Evolutionary conservation across 2,329 filamentous ascomycete species (phyloP), one percentile per base, ranked within the genome.

Genomic region (Pyrenophora graminea): DNA sequence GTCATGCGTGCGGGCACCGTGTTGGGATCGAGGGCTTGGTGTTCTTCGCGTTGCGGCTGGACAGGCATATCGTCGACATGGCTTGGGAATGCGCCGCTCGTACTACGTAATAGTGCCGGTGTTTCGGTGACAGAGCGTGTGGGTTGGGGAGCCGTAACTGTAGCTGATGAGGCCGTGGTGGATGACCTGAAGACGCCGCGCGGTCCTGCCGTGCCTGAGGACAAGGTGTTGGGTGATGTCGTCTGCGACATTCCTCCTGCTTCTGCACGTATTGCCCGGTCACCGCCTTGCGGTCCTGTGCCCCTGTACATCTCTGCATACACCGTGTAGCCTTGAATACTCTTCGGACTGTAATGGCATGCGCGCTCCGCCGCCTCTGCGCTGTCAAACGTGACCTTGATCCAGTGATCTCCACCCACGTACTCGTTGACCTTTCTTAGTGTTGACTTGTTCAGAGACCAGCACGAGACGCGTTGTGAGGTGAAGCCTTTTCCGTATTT

Each of bases 361-460:
- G 78, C 79, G 51, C 76, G 67, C 53, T 80, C 79, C 0, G 78
- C 78, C 2, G 78, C 76, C 55, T 77, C 74, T 15, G 75, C 72
- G 4, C 74, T 77, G 59, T 80, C 76, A 53, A 80, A 81, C 1
- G 79, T 81, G 48, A 81, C 74, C 55, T 81, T 81, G 55, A 97
- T 91, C 93, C 93, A 97, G 77, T 96, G 90, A 62, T 89, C 83
- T 37, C 93, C 93, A 42, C 91, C 89, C 39, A 87, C 88, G 56
- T 90, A 91, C 55, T 82, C 84, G 74, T 92, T 91, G 67, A 93
- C 90, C 71, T 92, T 88, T 45, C 82, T 80, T 48, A 91, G 85
- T 64, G 95, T 90, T 32, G 88, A 86, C 15, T 82, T 76, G 2
- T 87, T 88, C 45, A 96, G 76, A 8, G 83, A 82, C 44, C 83